These are phyloP conservation scores for Ploettnerulaceae sp. DNA, from an alignment of 2,329 filamentous ascomycete genomes.

Conservation along the genomic window DNA sequence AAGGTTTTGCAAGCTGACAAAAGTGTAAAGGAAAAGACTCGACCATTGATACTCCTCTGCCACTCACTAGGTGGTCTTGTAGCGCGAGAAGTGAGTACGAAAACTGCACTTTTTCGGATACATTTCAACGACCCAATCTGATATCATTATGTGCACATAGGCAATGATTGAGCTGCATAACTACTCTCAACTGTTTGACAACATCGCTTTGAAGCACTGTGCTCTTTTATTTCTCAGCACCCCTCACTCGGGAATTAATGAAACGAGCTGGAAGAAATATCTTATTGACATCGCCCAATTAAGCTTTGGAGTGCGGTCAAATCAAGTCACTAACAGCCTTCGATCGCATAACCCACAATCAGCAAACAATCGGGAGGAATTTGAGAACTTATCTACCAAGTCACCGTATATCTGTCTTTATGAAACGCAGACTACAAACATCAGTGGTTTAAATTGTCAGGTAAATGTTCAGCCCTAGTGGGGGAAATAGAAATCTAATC, in stretches of 20 bases:
- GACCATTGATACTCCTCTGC: not conserved
- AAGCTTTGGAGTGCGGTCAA: not conserved
- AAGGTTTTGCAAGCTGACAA: not conserved
- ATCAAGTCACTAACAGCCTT: not conserved
- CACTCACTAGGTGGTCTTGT: slow-evolving; percentile 4
- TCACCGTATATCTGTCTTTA: not conserved
- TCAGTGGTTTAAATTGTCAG: not conserved
- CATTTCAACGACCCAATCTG: not conserved
- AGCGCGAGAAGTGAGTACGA: not conserved
- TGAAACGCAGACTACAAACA: not conserved
- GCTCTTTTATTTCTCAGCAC: slow-evolving; percentile 1
- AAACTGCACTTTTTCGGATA: no score
- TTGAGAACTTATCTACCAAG: not conserved
- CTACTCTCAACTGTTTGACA: not conserved
- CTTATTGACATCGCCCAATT: not conserved
- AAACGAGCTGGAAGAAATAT: not conserved
- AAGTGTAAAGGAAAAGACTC: not conserved
- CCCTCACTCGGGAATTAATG: not conserved
- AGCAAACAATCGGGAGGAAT: not conserved
- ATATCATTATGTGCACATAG: not conserved
- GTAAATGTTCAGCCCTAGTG: not conserved
- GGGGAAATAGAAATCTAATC: no score
- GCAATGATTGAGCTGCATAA: not conserved
- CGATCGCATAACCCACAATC: not conserved
- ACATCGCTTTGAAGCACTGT: not conserved